Evolutionary conservation across 31 red algal genomes (phyloP), one percentile per base, ranked within the genome.

Genomic region (Bonnemaisonia californica): DNA sequence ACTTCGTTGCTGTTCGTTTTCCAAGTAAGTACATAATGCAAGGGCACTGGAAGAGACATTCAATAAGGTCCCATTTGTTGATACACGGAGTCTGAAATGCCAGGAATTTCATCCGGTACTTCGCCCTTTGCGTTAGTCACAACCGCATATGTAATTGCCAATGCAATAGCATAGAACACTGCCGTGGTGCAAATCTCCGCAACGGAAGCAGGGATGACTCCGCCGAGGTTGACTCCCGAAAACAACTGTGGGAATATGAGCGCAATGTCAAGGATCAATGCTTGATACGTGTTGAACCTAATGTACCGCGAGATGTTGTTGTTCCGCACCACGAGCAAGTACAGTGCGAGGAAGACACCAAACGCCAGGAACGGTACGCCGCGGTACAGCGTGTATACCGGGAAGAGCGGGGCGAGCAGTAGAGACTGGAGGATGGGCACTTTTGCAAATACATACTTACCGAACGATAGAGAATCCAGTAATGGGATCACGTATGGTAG

Each of bases 321-420:
- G 62, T 97, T 97, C 5, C 95, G 35, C 33, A 97, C 95, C 22
- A 97, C 89, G 32, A 93, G 45, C 5, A 93, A 29, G 41, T 87
- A 92, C 67, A 97, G 63, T 27, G 64, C 77, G 22, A 93, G 63
- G 64, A 97, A 97, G 41, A 97, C 71, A 48, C 79, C 79, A 41
- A 97, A 91, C 37, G 90, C 84, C n/a, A 97, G 81, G n/a, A 97
- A 93, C 41, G 95, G 95, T 29, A 93, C 71, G 58, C 95, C 95
- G 69, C 95, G 89, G 76, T 97, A 97, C 33, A 93, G 35, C 29
- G 47, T 65, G 54, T 87, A 83, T 3, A 97, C 41, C 37, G 95
- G 95, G 41, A 72, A 56, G 48, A 97, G 65, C 48, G 95, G 91
- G 2, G 30, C 16, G 3, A 97, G 80, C 26, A 97, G 68, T 37